Base-by-base conservation (phyloP, 2,329 filamentous ascomycete species). In the Chaetomium sp. region DNA sequence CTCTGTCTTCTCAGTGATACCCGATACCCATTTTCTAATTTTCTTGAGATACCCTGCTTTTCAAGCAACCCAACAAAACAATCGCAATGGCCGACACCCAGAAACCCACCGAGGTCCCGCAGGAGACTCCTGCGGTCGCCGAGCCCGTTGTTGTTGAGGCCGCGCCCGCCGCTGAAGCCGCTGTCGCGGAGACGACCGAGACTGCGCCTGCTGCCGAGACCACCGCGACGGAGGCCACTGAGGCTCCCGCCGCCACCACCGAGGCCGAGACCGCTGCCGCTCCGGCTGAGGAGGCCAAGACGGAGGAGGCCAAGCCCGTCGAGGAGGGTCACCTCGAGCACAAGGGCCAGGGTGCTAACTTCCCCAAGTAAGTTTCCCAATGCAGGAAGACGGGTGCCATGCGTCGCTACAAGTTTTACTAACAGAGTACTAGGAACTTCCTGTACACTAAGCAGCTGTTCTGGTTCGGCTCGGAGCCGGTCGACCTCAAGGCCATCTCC, bases 401-500 rank as follows among this genome's bases (percentile, higher is more conserved):
- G 52, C 11, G 41, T 59, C 38, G 11, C 35, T 27, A 27, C 19
- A 27, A 27, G 19, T 27, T 27, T 27, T 27, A 27, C 19, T 27
- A 27, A 27, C 19, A 27, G 19, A 27, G 6, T 12, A 37, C 19
- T 8, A 95, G 89, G 83, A 88, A 90, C 72, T 82, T 97, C 68
- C 85, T 89, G 66, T 91, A 91, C 77, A 84, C 86, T 72, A 96
- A 96, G 84, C 90, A 91, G 72, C 89, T 89, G 77, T 96, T 97
- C 78, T 91, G 86, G 82, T 89, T 92, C 75, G 83, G 85, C 65
- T 77, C 82, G 49, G 88, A 91, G 54, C 75, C 88, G 49, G 73
- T 95, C 58, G 83, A 91, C 68, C 75, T 83, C 65, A 87, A 92
- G 74, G 80, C 86, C 69, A 80, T 96, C 55, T 74, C 79, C 64